Conservation (phyloP, 805 yeast genomes). For the Lachancea quebecensis region DNA sequence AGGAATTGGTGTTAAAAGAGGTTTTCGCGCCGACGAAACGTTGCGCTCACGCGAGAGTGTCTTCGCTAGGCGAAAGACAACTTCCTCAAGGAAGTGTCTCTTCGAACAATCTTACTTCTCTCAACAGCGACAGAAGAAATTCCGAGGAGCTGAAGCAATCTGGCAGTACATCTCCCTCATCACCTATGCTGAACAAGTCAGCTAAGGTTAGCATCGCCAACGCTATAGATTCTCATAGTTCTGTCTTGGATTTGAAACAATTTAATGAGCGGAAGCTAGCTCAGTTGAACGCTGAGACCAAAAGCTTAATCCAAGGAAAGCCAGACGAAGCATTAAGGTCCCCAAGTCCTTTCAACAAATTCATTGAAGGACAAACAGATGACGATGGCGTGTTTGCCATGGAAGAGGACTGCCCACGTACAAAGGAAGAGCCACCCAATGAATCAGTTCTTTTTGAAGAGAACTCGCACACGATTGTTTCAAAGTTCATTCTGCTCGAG, state of each 20-base stretch:
- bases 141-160: constrained; percentile 3
- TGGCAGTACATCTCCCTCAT: background rate
- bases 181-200: constrained; percentile 20
- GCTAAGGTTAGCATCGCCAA: constrained; percentile 23
- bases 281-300: constrained; percentile 9
- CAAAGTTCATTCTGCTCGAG: constrained; percentile 75
- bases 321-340: constrained; percentile 1
- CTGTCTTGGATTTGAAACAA: constrained; percentile 29
- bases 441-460: constrained; percentile 23
- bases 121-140: constrained; percentile 2
- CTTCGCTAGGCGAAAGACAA: constrained; percentile 7
- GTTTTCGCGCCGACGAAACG: constrained; percentile 42
- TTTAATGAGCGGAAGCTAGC: constrained; percentile 24
- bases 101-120: background rate
- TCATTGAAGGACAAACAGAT: background rate
- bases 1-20: constrained; percentile 64
- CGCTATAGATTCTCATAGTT: constrained; percentile 24
- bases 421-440: constrained; percentile 8
- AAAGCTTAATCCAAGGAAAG: background rate
- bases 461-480: constrained; percentile 27
- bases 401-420: constrained; percentile 13
- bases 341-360: background rate
- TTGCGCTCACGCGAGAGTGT: background rate
- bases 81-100: constrained; percentile 5
- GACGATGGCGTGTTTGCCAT: constrained; percentile 16